phyloP scores from a whole-genome alignment of 2,329 filamentous ascomycete genomes.

The Aspergillus tamarii region DNA sequence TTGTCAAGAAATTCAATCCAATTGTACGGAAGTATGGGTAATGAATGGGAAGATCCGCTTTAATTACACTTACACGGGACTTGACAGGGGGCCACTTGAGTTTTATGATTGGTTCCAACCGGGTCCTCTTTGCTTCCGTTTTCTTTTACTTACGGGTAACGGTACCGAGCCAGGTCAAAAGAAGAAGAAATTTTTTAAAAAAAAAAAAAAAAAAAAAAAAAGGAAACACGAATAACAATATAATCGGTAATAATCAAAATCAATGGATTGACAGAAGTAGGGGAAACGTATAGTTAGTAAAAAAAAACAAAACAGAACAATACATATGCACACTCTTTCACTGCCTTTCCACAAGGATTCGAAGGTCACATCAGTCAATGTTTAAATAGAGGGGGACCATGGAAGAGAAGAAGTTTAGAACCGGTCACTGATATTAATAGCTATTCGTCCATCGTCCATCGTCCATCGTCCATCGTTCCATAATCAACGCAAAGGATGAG shows the following conservation, averaged over 20 bases:
- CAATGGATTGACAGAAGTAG: neutral
- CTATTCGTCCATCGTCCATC: neutral
- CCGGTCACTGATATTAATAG: neutral
- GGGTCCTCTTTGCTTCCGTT: neutral
- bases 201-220: neutral
- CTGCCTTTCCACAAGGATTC: neutral
- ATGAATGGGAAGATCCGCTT: neutral
- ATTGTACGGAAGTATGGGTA: neutral
- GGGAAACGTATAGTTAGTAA: too few species aligned
- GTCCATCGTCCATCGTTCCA: neutral
- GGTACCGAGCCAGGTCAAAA: neutral
- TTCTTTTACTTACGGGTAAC: neutral
- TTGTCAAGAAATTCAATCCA: conserved; percentile 1
- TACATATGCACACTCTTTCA: neutral
- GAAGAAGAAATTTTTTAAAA: too few species aligned
- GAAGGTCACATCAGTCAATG: neutral
- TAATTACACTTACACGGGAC: neutral
- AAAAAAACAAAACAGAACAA: neutral
- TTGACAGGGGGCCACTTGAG: neutral
- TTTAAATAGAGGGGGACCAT: neutral
- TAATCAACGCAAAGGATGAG: conserved; percentile 26
- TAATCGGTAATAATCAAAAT: too few species aligned
- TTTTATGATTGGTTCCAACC: neutral
- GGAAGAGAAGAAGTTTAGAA: neutral
- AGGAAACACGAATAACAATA: neutral